Base-by-base conservation (phyloP, 768 basidiomycete genomes). In the Holtermannia corniformis region DNA sequence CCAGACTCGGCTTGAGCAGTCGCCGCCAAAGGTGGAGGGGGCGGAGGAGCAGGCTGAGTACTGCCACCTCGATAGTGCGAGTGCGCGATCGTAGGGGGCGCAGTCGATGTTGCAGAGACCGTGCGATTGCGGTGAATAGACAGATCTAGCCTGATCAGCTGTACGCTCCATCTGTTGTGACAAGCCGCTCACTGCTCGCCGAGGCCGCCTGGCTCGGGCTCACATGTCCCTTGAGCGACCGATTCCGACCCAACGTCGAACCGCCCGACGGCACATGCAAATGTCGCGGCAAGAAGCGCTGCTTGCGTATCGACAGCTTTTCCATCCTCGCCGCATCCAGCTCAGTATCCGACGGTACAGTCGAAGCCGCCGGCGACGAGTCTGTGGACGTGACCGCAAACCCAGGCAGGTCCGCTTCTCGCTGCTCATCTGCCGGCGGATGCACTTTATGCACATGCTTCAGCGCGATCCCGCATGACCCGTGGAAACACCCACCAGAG, bases 41-140 rank as follows among this genome's bases (percentile, higher is more conserved):
- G 77, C 10, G 80, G 74, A 7, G 70, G 70, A 0, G 74, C 66
- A 12, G 73, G 68, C 3, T 75, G 74, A 20, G 47, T 51, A 47
- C 54, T 25, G 32, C 49, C n/a, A 44, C 56, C 19, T 13, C 56
- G 54, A 44, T 62, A 65, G 47, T 65, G 64, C 4, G 64, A 65
- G 32, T 61, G 61, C 13, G 60, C 56, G n/a, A 63, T 60, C 11
- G 68, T 68, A 20, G 68, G 64, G 5, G 64, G 44, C 3, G 67
- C 58, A 16, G 49, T 44, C 20, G 58, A 50, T 3, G 61, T 54
- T 3, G 47, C 25, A 1, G 67, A 65, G 2, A 50, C 46, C 2
- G 47, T 50, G 16, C 64, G 62, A 27, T 55, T 41, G n/a, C 55
- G 55, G 20, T 41, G 16, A 14, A 52, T 2, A 14, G 22, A 55